A percentile compares a stretch with the other conserved stretches of the same genome.
Evolutionary conservation across 2,329 filamentous ascomycete genomes (phyloP).

Genomic region (Paecilomyces dactylethromorphus): DNA sequence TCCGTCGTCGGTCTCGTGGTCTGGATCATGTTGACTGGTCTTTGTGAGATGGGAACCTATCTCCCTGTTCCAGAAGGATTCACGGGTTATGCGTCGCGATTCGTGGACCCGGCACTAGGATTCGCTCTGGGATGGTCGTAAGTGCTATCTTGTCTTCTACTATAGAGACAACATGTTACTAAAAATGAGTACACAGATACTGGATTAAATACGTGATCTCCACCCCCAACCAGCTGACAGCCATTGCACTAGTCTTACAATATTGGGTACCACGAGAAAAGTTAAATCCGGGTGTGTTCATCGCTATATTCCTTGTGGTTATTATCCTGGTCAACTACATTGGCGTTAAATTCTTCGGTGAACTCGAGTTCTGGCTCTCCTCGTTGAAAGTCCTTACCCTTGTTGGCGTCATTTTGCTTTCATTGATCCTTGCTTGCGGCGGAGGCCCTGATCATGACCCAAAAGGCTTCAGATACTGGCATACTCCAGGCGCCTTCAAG

Average conservation of each 20-base stretch:
- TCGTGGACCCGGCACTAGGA: slow-evolving; percentile 26
- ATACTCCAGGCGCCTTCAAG: slow-evolving; percentile 54
- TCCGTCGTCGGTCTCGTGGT: slow-evolving; percentile 59
- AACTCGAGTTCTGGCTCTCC: slow-evolving; percentile 56
- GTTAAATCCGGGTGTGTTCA: slow-evolving; percentile 74
- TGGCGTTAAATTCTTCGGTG: slow-evolving; percentile 62
- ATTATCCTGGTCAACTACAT: slow-evolving; percentile 65
- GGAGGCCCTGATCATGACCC: slow-evolving; percentile 58
- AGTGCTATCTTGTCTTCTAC: slow-evolving; percentile 12
- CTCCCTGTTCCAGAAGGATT: slow-evolving; percentile 23
- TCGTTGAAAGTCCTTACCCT: slow-evolving; percentile 65
- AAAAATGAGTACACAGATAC: slow-evolving; percentile 21
- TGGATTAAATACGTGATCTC: slow-evolving; percentile 79
- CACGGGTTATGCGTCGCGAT: slow-evolving; percentile 20
- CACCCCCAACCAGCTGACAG: slow-evolving; percentile 78
- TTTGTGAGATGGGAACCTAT: slow-evolving; percentile 17
- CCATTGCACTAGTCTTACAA: slow-evolving; percentile 69
- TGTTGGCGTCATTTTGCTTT: slow-evolving; percentile 59
- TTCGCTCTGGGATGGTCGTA: slow-evolving; percentile 50
- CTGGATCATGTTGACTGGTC: slow-evolving; percentile 59
- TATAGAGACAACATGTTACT: slow-evolving; percentile 1
- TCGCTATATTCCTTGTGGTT: slow-evolving; percentile 60
- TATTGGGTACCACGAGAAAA: slow-evolving; percentile 63
- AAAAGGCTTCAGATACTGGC: slow-evolving; percentile 63
- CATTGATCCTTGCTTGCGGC: slow-evolving; percentile 57